Conservation (phyloP, 192 early-diverging fungal species). For the Ramicandelaber brevisporus region DNA sequence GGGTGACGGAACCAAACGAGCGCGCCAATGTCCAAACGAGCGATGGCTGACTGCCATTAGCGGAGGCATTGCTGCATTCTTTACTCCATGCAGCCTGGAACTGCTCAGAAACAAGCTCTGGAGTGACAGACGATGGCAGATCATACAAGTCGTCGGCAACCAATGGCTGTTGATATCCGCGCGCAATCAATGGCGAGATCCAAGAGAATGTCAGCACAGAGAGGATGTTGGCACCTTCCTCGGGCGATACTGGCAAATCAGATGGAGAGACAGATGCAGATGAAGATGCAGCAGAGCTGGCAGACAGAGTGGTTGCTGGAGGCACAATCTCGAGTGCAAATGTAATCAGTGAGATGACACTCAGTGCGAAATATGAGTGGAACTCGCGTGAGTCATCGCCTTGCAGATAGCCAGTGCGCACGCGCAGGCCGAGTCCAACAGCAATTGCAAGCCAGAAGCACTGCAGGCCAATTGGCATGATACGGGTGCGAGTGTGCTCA, state of each 20-base stretch:
- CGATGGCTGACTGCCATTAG: conserved; percentile 25
- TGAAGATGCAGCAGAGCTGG: not conserved
- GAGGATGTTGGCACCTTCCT: conserved; percentile 57
- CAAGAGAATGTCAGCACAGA: conserved; percentile 59
- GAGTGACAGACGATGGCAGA: conserved; percentile 26
- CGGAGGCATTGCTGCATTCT: conserved; percentile 24
- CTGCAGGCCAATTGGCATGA: no score
- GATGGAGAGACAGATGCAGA: not conserved
- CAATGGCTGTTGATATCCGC: conserved; percentile 44
- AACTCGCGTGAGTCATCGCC: no score
- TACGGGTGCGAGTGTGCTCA: no score
- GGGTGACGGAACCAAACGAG: conserved; percentile 37
- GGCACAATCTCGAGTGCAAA: conserved; percentile 17
- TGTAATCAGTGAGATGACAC: conserved; percentile 2
- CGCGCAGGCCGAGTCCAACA: no score
- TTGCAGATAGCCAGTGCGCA: no score
- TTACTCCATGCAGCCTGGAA: conserved; percentile 49
- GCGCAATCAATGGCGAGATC: conserved; percentile 61
- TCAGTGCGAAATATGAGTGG: no score
- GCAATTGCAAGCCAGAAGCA: no score
- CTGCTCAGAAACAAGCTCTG: conserved; percentile 21
- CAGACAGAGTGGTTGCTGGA: not conserved
- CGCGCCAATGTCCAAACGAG: conserved; percentile 28
- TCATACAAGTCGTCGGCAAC: conserved; percentile 47
- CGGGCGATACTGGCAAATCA: conserved; percentile 31